phyloP scores from a whole-genome alignment of 1,139 yeast genomes.

The Spencermartinsiella ligniputridi region DNA sequence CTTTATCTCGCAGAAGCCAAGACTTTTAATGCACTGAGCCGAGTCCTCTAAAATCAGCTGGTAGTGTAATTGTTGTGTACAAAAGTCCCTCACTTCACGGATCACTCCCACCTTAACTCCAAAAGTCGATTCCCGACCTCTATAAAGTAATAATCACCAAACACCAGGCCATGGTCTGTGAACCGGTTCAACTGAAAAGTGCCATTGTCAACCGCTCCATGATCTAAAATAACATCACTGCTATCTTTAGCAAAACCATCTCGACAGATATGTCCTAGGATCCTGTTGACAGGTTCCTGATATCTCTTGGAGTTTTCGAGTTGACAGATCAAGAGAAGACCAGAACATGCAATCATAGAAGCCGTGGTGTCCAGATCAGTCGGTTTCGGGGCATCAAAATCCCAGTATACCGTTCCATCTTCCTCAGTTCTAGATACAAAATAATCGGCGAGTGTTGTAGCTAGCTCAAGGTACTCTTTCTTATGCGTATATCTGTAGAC shows the following conservation, averaged over 20 bases:
- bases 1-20: too few relatives aligned
- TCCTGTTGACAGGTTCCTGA: conserved; percentile 8
- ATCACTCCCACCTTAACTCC: not conserved
- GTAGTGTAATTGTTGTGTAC: too few relatives aligned
- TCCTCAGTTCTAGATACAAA: conserved; percentile 23
- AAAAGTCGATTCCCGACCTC: conserved; percentile 16
- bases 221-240: conserved; percentile 25
- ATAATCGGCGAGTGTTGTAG: conserved; percentile 25
- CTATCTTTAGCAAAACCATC: conserved; percentile 19
- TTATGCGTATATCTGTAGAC: conserved; percentile 29
- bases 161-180: conserved; percentile 21
- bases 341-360: conserved; percentile 30
- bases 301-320: conserved; percentile 17
- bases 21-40: too few relatives aligned
- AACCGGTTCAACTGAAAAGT: conserved; percentile 18
- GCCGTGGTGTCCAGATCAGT: conserved; percentile 30
- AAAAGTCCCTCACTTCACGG: too few relatives aligned
- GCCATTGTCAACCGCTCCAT: conserved; percentile 29
- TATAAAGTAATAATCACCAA: conserved; percentile 19
- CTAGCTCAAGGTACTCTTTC: conserved; percentile 25
- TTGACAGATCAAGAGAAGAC: conserved; percentile 26
- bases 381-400: conserved; percentile 31
- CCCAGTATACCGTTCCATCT: conserved; percentile 34
- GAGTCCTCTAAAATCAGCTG: too few relatives aligned
- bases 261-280: conserved; percentile 11